Conservation (phyloP, 1,284 basidiomycete species). For the Austropuccinia psidii region DNA sequence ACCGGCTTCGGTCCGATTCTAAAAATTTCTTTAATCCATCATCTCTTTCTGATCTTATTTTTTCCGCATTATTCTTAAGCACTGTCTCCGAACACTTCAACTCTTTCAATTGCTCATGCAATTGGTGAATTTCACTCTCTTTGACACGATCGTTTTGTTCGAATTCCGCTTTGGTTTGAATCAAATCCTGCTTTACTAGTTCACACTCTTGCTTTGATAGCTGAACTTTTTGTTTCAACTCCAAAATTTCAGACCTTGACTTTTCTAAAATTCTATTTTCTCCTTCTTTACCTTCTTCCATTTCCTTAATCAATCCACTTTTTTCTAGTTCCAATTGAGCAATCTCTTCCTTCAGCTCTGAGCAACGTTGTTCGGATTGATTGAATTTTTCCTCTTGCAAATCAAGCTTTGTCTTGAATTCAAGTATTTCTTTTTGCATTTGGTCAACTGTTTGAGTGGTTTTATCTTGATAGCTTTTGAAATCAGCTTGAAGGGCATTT, state of each 20-base stretch:
- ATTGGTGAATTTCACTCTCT: slow-evolving; percentile 32
- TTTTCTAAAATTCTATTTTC: slow-evolving; percentile 34
- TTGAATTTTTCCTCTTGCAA: slow-evolving; percentile 24
- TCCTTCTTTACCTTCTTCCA: slow-evolving; percentile 34
- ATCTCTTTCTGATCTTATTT: background rate
- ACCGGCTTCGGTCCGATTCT: slow-evolving; percentile 6
- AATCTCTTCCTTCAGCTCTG: slow-evolving; percentile 29
- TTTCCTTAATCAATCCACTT: slow-evolving; percentile 32
- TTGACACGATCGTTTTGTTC: slow-evolving; percentile 35
- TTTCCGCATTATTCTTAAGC: background rate
- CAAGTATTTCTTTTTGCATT: slow-evolving; percentile 17
- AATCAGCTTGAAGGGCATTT: background rate
- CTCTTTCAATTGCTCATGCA: slow-evolving; percentile 27
- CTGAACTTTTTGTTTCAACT: slow-evolving; percentile 36
- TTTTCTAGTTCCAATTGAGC: slow-evolving; percentile 26
- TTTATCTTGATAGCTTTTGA: slow-evolving; percentile 10
- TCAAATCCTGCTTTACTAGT: slow-evolving; percentile 21
- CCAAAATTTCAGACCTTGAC: slow-evolving; percentile 31
- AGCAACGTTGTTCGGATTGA: background rate
- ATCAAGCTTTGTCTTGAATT: slow-evolving; percentile 14
- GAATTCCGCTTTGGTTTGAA: slow-evolving; percentile 32
- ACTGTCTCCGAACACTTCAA: background rate
- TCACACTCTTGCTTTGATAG: slow-evolving; percentile 27
- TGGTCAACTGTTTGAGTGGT: background rate
- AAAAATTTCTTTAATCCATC: slow-evolving; percentile 9